Evolutionary conservation across 352 stramenopile species (phyloP), one percentile per base, ranked within the genome.

Genomic region (Pythium aquatile): DNA sequence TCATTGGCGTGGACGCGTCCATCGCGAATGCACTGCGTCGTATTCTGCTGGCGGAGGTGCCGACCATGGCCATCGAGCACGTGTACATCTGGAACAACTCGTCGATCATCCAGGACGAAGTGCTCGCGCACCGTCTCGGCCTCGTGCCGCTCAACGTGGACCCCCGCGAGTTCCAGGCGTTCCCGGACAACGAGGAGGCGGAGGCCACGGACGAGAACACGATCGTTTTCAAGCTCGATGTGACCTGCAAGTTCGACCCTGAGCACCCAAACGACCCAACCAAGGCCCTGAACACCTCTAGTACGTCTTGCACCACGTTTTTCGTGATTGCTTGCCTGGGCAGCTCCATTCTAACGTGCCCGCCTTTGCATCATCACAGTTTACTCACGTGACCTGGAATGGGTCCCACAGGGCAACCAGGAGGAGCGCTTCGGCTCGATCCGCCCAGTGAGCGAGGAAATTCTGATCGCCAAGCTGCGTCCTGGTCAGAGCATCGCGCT

Each of bases 401-500:
- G 94, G 96, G 78, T 98, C 26, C 96, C 96, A n/a, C 96, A 99
- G 74, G 96, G 97, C 14, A 96, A 97, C 71, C 96, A 99, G 68
- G 85, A 94, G 63, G 90, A 97, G 67, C 86, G 88, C 8, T 97
- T 97, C 56, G 81, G 79, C 17, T 66, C 73, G 8, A 94, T 94
- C 62, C 78, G 88, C 13, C 92, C 93, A 6, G 90, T 98, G 6
- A 79, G 97, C 55, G 93, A 98, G 71, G 95, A 99, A 74, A 99
- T 99, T 70, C 72, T 99, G 61, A 89, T 99, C 29, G 94, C 95
- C 16, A 99, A 99, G 76, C 73, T 99, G 39, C 86, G 94, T 56
- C 96, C 96, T 2, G 96, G 96, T 48, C 97, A 99, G 82, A 92
- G 90, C 52, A 99, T 99, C 69, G 91, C 94, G 49, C 80, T 99